Percentiles rank a stretch among this genome's conserved stretches.
phyloP scores from a whole-genome alignment of 768 basidiomycete species.

The Coprinopsis sp. region DNA sequence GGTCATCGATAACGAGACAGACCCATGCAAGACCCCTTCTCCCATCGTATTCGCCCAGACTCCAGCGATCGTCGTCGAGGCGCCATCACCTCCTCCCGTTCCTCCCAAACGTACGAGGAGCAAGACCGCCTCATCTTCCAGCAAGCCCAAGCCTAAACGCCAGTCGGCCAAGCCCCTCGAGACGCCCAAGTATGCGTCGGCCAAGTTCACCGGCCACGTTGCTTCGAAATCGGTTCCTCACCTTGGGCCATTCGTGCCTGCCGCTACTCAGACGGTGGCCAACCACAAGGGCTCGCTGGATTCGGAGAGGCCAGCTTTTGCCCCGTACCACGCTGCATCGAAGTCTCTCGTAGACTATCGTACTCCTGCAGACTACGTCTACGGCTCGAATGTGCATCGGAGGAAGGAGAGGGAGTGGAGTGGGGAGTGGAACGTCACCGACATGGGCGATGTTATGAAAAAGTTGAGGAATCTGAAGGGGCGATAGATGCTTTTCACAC shows the following conservation, averaged over 20 bases:
- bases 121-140: not conserved
- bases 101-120: not conserved
- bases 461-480: conserved; percentile 20
- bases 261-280: not conserved
- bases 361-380: conserved; percentile 5
- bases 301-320: not conserved
- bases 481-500: not conserved
- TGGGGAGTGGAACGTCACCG: conserved; percentile 34
- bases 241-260: no score
- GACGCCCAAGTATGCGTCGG: not conserved
- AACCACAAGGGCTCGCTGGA: not conserved
- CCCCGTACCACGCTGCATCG: not conserved
- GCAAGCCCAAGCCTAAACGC: not conserved
- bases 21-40: not conserved
- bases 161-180: conserved; percentile 1
- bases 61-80: conserved; percentile 12
- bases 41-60: not conserved
- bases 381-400: conserved; percentile 18
- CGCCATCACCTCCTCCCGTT: conserved; percentile 4
- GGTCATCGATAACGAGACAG: not conserved
- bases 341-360: not conserved
- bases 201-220: not conserved
- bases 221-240: not conserved
- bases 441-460: conserved; percentile 31
- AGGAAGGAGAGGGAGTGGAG: conserved; percentile 35